Base-by-base conservation (phyloP, 257 asterid species). In the Scutellaria minor region DNA sequence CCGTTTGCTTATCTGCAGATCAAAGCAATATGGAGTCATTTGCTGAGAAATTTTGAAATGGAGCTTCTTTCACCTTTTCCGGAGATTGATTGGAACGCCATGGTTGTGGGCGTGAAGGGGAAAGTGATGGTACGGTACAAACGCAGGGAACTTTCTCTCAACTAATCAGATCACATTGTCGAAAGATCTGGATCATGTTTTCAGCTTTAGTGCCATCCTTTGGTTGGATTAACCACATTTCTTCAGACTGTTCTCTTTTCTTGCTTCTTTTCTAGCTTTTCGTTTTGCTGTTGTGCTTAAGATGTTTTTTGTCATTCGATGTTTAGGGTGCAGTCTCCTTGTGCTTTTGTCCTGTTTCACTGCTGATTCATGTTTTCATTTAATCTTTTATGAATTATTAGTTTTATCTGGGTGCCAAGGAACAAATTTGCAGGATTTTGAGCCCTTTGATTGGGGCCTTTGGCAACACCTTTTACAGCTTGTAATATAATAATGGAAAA, bases 1-100 rank as follows among this genome's bases (percentile, higher is more conserved):
- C 97, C 98, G 8, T 93, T 93, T 73, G 98, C 98, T 0, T 93
- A 93, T 82, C 79, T 93, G 59, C 98, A 93, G 74, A 93, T 93
- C 68, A 93, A 89, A 75, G 96, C 98, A 6, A 90, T 93, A 70
- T 93, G 98, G 97, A 90, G 97, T 83, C 98, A 93, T 77, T 67
- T 93, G 89, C 84, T 93, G 22, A 86, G 97, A 62, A 93, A 93
- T 74, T 93, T 90, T 58, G 98, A 85, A 66, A 62, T 85, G 85
- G 90, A 85, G 79, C 90, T 85, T 5, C 40, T 85, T n/a, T 85
- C 90, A 13, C 85, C 88, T 11, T 83, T 83, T 55, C 88, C 88
- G 4, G 90, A 85, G 87, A 83, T 69, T 6, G 90, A 85, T 56
- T 83, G 90, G 90, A 85, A 85, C 50, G 90, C 90, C 18, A 83